Conservation (phyloP, 352 stramenopile species). For the Globisporangium splendens region DNA sequence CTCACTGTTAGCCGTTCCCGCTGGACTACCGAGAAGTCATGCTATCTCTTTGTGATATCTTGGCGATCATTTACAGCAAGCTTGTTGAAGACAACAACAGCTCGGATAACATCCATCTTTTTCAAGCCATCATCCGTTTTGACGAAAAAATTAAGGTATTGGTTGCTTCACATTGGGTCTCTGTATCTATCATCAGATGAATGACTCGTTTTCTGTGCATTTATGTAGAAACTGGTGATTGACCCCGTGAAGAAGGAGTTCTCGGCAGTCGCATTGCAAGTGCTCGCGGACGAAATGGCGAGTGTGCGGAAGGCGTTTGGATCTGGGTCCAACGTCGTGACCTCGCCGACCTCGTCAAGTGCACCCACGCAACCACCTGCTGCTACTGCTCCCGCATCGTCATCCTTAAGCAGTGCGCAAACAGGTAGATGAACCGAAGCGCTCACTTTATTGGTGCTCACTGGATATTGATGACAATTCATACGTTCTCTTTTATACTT, state of each 20-base stretch:
- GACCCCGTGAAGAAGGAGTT: constrained; percentile 83
- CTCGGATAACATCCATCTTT: constrained; percentile 68
- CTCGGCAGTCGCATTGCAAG: constrained; percentile 44
- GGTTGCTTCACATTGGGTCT: not conserved
- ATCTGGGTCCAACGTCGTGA: constrained; percentile 12
- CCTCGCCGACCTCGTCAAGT: not conserved
- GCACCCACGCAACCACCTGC: too few species aligned
- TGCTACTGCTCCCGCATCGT: not conserved
- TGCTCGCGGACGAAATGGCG: constrained; percentile 60
- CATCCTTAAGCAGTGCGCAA: not conserved
- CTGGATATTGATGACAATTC: too few species aligned
- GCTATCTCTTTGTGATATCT: constrained; percentile 78
- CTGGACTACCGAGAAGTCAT: constrained; percentile 81
- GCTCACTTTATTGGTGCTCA: not conserved
- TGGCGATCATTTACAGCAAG: constrained; percentile 82
- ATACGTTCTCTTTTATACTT: too few species aligned
- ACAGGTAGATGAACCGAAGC: not conserved
- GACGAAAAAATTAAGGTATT: constrained; percentile 74
- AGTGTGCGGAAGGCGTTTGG: constrained; percentile 49
- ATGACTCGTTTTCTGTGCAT: not conserved
- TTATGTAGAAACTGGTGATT: constrained; percentile 75
- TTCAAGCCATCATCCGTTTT: constrained; percentile 75
- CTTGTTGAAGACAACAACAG: constrained; percentile 73
- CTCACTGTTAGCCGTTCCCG: constrained; percentile 51
- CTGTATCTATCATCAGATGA: too few species aligned